Base-by-base conservation (phyloP, 2,329 filamentous ascomycete species). In the Paradendryphiella salina region DNA sequence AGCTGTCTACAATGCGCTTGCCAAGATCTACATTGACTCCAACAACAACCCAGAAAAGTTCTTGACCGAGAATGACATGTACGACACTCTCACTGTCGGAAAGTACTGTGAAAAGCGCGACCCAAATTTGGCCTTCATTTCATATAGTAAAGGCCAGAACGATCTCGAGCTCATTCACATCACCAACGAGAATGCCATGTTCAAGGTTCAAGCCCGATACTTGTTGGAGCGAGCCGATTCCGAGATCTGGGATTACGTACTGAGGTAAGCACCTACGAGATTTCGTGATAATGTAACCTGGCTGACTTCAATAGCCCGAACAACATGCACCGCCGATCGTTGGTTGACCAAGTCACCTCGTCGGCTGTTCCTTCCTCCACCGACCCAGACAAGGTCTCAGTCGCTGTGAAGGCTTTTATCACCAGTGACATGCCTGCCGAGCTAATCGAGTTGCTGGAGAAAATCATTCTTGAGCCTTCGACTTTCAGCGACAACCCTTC, bases 181-280 rank as follows among this genome's bases (percentile, higher is more conserved):
- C 69, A 97, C 94, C 69, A 99, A 97, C 66, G 95, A 99, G 77
- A 99, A 99, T 77, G 87, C 90, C n/a, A 99, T 99, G 94, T 99
- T 96, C 82, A 88, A 92, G 66, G 89, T 89, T n/a, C 94, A 99
- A 75, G 93, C 92, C 51, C 88, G 94, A 31, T 99, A 99, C 75
- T 82, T 99, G 18, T 80, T 99, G 44, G 92, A 96, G 67, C 87
- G 94, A 60, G 88, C 89, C 31, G 94, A 99, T 67, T 74, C 80
- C 2, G 94, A 99, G 73, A 85, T 99, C 39, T 99, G 95, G 95
- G 81, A 82, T 44, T 99, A 96, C 70, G 94, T 97, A 11, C 82
- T 99, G 28, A 96, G 42, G 42, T 45, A 45, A 32, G 39, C n/a
- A 9, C 14, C 14, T 38, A 18, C 32, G 26, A 14, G n/a, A 11